Conservation (phyloP, 805 yeast species). For the Candida stauntonica region DNA sequence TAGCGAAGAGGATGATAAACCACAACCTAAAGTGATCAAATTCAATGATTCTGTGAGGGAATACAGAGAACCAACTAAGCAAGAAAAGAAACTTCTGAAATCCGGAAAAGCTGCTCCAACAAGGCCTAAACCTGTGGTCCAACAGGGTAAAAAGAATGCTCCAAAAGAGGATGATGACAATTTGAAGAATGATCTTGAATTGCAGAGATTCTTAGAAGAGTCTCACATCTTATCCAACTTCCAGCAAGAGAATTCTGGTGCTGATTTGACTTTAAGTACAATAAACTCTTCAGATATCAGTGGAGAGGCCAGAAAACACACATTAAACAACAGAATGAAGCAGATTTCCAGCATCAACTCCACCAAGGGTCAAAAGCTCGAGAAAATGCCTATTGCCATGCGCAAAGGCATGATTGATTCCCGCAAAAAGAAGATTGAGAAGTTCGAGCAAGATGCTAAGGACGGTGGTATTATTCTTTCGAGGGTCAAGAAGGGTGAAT, state of each 20-base stretch:
- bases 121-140: conserved; percentile 11
- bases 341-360: conserved; percentile 41
- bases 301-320: conserved; percentile 66
- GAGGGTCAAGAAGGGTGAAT: conserved; percentile 60
- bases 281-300: conserved; percentile 42
- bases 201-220: conserved; percentile 65
- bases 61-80: conserved; percentile 34
- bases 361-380: conserved; percentile 39
- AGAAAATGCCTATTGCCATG: conserved; percentile 84
- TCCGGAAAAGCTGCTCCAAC: conserved; percentile 55
- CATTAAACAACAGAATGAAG: conserved; percentile 55
- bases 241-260: conserved; percentile 40
- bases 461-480: conserved; percentile 91
- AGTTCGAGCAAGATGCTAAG: conserved; percentile 70
- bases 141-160: conserved; percentile 10
- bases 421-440: conserved; percentile 45
- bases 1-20: not conserved
- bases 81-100: conserved; percentile 48
- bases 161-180: conserved; percentile 47
- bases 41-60: conserved; percentile 33
- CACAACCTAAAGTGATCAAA: conserved; percentile 31
- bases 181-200: conserved; percentile 63
- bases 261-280: conserved; percentile 60
- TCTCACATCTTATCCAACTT: conserved; percentile 57
- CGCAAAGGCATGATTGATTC: conserved; percentile 77